Evolutionary conservation across 2,329 filamentous ascomycete species (phyloP).

Genomic region (Neurospora sp.): DNA sequence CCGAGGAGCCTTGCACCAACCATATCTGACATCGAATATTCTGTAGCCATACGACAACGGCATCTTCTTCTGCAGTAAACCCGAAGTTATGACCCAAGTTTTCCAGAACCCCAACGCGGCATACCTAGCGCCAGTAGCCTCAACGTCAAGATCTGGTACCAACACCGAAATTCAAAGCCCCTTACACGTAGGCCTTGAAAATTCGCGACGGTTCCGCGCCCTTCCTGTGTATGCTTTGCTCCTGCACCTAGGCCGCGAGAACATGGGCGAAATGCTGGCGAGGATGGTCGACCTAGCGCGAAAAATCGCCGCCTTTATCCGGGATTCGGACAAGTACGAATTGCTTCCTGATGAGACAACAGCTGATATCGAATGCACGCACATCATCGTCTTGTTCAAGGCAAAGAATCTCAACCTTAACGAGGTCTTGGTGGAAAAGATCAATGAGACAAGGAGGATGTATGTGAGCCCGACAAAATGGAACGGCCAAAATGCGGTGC

Average conservation of each 20-base stretch:
- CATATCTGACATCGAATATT: background rate
- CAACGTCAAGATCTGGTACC: constrained; percentile 18
- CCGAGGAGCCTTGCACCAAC: background rate
- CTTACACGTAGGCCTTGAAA: constrained; percentile 79
- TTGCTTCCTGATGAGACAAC: constrained; percentile 43
- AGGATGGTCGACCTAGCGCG: constrained; percentile 65
- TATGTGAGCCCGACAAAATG: constrained; percentile 79
- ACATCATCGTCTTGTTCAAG: constrained; percentile 65
- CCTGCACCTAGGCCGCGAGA: constrained; percentile 60
- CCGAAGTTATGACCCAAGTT: constrained; percentile 47
- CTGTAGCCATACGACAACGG: constrained; percentile 80
- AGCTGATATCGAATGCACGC: constrained; percentile 36
- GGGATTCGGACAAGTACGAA: constrained; percentile 52
- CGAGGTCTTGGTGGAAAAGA: constrained; percentile 52
- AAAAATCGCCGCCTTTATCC: constrained; percentile 53
- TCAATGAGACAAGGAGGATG: constrained; percentile 65
- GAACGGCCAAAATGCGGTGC: constrained; percentile 61
- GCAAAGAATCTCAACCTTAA: constrained; percentile 60
- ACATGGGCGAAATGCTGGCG: constrained; percentile 59
- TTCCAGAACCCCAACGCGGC: constrained; percentile 81
- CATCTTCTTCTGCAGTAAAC: constrained; percentile 70
- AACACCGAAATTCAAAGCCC: constrained; percentile 58
- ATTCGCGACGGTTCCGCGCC: constrained; percentile 82
- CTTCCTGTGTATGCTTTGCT: constrained; percentile 82
- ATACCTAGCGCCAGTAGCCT: constrained; percentile 49